Base-by-base conservation (phyloP, 768 basidiomycete genomes). In the Russula virescens region DNA sequence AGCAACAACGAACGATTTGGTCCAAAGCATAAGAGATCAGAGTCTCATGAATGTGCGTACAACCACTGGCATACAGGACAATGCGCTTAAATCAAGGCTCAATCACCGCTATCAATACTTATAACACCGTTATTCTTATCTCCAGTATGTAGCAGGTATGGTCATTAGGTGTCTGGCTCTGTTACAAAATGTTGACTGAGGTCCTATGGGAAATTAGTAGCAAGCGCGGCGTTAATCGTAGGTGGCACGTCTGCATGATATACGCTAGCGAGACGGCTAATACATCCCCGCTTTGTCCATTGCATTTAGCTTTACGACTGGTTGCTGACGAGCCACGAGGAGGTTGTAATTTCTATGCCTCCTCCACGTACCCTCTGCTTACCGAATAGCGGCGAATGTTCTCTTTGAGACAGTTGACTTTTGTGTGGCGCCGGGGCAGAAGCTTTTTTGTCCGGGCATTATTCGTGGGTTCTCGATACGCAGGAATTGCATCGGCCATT, bases 291-390 rank as follows among this genome's bases (percentile, higher is more conserved):
- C 23, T 57, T 18, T 25, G 34, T 14, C 13, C 14, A 23, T 38
- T 1, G 25, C 7, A 5, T 14, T 16, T 16, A 65, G 64, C 53
- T 63, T 18, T 58, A 63, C n/a, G 64, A 66, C 42, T 66, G 64
- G 61, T 14, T 14, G 5, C 46, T 66, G 46, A 66, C 57, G 13
- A 21, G 43, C 19, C 5, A 3, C 18, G 52, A 54, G 16, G 64
- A 63, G 61, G 64, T 66, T 34, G 23, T 13, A 16, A 21, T 21
- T 16, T 21, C 1, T 10, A 13, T 9, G 2, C 1, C 3, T 40
- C 11, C 34, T 11, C 11, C 19, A 13, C 19, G 5, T 21, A 11
- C 31, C 23, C 25, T 38, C 8, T 38, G 16, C 38, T 60, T 14
- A 60, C 25, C 16, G 9, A 38, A 28, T 19, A 5, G 31, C 25